phyloP scores from a whole-genome alignment of 1,284 basidiomycete species.

The Heterobasidion occidentale region DNA sequence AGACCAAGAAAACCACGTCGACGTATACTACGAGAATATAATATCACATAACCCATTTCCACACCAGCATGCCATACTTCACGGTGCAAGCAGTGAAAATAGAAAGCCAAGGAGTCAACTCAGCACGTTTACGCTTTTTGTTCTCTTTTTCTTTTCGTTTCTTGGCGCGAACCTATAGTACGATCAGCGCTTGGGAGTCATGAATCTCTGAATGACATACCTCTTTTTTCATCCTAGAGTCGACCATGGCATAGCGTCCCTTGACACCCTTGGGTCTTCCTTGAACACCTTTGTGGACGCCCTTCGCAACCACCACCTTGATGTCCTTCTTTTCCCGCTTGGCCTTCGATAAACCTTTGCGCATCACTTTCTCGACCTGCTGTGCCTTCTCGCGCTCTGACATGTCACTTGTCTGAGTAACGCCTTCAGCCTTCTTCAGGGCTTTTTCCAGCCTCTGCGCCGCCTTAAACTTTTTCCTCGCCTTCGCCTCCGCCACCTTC shows the following conservation, averaged over 20 bases:
- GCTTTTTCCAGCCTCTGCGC: slow-evolving; percentile 84
- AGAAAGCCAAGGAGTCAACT: neutral
- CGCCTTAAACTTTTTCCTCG: slow-evolving; percentile 92
- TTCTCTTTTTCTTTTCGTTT: slow-evolving; percentile 62
- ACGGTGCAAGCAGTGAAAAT: slow-evolving; percentile 1
- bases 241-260: slow-evolving; percentile 90
- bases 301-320: slow-evolving; percentile 91
- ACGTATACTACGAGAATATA: too few relatives aligned
- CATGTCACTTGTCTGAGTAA: slow-evolving; percentile 86
- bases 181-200: too few relatives aligned
- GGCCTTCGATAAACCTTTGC: slow-evolving; percentile 62
- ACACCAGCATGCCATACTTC: neutral
- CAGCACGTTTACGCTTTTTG: slow-evolving; percentile 47
- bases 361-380: slow-evolving; percentile 89
- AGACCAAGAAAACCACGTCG: neutral
- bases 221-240: slow-evolving; percentile 82
- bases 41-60: too few relatives aligned
- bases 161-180: slow-evolving; percentile 53
- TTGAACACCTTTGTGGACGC: slow-evolving; percentile 83
- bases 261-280: slow-evolving; percentile 96
- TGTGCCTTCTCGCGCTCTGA: slow-evolving; percentile 93
- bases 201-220: slow-evolving; percentile 23
- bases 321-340: slow-evolving; percentile 73
- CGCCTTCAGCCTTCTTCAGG: slow-evolving; percentile 93
- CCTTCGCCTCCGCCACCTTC: slow-evolving; percentile 98